These are phyloP conservation scores for Triadica sebifera DNA, from an alignment of 345 rosid species.

Conservation along the genomic window DNA sequence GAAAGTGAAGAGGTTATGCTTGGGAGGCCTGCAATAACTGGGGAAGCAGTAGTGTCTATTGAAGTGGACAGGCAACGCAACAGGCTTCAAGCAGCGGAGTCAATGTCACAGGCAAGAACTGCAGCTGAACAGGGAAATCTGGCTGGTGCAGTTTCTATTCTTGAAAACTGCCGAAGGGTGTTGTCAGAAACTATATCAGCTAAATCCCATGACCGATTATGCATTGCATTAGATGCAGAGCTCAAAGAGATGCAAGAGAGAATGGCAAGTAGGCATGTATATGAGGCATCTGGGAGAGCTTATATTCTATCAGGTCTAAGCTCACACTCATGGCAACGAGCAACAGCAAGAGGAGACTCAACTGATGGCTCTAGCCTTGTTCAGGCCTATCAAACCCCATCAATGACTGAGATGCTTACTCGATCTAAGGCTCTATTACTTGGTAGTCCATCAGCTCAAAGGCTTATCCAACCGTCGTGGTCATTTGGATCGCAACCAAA, in stretches of 20 bases:
- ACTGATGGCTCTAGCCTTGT: constrained; percentile 77
- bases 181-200: constrained; percentile 65
- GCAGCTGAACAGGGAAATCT: constrained; percentile 84
- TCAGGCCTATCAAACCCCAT: constrained; percentile 84
- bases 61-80: constrained; percentile 97
- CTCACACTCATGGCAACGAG: constrained; percentile 99
- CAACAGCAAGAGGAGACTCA: constrained; percentile 94
- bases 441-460: constrained; percentile 58
- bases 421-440: constrained; percentile 64
- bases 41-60: constrained; percentile 50
- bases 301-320: constrained; percentile 95
- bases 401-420: constrained; percentile 89
- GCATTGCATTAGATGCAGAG: constrained; percentile 79
- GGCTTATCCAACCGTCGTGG: constrained; percentile 59
- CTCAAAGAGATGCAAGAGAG: constrained; percentile 96
- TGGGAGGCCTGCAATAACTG: constrained; percentile 53
- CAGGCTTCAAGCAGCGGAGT: constrained; percentile 85
- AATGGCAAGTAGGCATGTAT: constrained; percentile 89
- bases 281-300: constrained; percentile 91
- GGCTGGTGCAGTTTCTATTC: constrained; percentile 58
- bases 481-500: constrained; percentile 63
- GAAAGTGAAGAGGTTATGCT: constrained; percentile 57
- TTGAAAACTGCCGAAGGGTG: constrained; percentile 54
- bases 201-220: constrained; percentile 67
- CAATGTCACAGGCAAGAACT: constrained; percentile 71